Percentiles rank a stretch among this genome's conserved stretches.
Evolutionary conservation across 441 rosid genomes (phyloP).

Genomic region (Kokia cookei): DNA sequence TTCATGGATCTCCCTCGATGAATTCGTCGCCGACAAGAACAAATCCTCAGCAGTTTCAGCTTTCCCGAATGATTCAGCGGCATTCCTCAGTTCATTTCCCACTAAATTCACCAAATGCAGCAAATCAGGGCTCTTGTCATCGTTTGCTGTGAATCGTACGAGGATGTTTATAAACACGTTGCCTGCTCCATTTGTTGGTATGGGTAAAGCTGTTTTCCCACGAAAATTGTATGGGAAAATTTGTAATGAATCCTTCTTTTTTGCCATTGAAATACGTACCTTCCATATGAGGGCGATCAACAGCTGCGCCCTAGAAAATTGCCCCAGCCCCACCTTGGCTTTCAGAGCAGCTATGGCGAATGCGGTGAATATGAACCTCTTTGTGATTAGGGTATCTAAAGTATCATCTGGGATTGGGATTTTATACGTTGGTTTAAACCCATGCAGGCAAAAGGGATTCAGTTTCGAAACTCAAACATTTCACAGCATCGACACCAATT

Average conservation of each 20-base stretch:
- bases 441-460: not conserved
- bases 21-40: not conserved
- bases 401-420: not conserved
- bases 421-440: not conserved
- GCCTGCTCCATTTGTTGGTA: not conserved
- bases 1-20: not conserved
- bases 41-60: not conserved
- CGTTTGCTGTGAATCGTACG: not conserved
- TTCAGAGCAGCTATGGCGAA: not conserved
- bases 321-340: not conserved
- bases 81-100: not conserved
- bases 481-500: not conserved
- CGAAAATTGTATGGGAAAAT: not conserved
- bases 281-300: slow-evolving; percentile 8
- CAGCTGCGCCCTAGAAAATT: not conserved
- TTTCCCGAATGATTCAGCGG: not conserved
- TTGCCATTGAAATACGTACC: not conserved
- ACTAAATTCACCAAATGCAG: not conserved
- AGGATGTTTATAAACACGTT: not conserved
- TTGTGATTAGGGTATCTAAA: not conserved
- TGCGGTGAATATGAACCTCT: not conserved
- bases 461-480: not conserved
- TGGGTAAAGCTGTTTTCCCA: not conserved
- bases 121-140: not conserved
- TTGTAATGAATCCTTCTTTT: not conserved